Base-by-base conservation (phyloP, 495 filamentous ascomycete species). In the Saxispiralis lemnorum region DNA sequence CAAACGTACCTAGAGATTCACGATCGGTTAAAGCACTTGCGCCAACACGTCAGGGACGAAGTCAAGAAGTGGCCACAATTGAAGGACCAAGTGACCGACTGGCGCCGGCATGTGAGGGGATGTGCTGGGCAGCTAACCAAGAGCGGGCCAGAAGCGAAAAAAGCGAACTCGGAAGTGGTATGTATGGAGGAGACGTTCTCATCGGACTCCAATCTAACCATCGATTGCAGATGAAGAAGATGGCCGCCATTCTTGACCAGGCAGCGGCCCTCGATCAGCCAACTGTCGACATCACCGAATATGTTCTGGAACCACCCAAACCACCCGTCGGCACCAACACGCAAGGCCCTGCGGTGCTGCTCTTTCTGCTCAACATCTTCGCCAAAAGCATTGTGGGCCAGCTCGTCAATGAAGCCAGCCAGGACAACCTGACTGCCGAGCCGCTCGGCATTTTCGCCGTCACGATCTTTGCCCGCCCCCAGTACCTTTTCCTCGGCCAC, bases 331-430 rank as follows among this genome's bases (percentile, higher is more conserved):
- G 71, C 18, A 39, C 53, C 24, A 28, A 4, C 13, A 56, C 71
- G 15, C 38, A 33, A 33, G 32, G 41, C 38, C 78, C 88, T 0
- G 73, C 73, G 0, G 57, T 88, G 6, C 76, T 93, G 44, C 59
- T 96, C 28, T 96, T 87, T 58, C 69, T 81, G 2, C 64, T 95
- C 35, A 92, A 88, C 53, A 73, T 82, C 15, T 77, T 96, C 46
- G 63, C 79, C 35, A 99, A 99, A 59, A 63, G 66, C 19, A 62
- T 83, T 41, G 70, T 94, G 39, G 63, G 66, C 0, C 85, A 93
- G 41, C 79, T 88, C 48, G 67, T 82, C 43, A 68, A 68, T 44
- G 86, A 95, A 59, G 78, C 75, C 9, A 72, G 73, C 17, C 71
- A 77, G 18, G 73, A 78, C 34, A 71, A 74, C 1, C 72, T 71